A percentile compares a stretch with the other conserved stretches of the same genome.
These are phyloP conservation scores for Gossypium raimondii DNA, from an alignment of 345 rosid genomes.

Conservation along the genomic window DNA sequence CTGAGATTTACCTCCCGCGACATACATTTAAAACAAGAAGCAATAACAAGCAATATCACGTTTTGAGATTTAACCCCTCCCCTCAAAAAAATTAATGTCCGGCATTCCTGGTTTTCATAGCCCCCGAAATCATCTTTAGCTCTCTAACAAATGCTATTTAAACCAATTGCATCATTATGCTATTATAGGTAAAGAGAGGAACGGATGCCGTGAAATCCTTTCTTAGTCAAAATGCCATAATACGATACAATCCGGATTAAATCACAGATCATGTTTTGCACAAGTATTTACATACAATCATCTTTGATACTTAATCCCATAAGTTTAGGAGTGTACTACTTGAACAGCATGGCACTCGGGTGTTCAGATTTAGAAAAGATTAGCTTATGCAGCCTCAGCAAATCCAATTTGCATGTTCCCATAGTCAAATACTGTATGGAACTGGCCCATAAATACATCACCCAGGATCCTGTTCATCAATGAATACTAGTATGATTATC, in stretches of 20 bases:
- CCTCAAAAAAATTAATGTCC: too few relatives aligned
- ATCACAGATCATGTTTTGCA: background rate
- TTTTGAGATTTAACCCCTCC: too few relatives aligned
- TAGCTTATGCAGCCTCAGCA: slow-evolving; percentile 61
- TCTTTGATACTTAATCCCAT: background rate
- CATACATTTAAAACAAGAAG: too few relatives aligned
- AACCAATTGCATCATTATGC: background rate
- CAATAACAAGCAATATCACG: too few relatives aligned
- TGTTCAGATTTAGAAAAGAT: background rate
- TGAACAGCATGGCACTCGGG: background rate
- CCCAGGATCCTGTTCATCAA: slow-evolving; percentile 65
- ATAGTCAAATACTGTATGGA: slow-evolving; percentile 80
- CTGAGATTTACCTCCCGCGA: too few relatives aligned
- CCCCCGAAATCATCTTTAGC: too few relatives aligned
- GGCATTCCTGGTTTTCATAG: too few relatives aligned
- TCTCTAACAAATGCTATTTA: too few relatives aligned
- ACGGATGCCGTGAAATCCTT: background rate
- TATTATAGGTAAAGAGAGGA: background rate
- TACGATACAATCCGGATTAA: background rate
- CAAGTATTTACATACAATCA: slow-evolving; percentile 25
- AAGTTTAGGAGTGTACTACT: background rate
- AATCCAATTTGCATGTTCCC: slow-evolving; percentile 76
- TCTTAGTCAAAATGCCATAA: background rate
- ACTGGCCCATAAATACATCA: slow-evolving; percentile 76
- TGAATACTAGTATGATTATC: background rate